Evolutionary conservation across 2,329 filamentous ascomycete species (phyloP).

Genomic region (Aphanoascus verrucosus): DNA sequence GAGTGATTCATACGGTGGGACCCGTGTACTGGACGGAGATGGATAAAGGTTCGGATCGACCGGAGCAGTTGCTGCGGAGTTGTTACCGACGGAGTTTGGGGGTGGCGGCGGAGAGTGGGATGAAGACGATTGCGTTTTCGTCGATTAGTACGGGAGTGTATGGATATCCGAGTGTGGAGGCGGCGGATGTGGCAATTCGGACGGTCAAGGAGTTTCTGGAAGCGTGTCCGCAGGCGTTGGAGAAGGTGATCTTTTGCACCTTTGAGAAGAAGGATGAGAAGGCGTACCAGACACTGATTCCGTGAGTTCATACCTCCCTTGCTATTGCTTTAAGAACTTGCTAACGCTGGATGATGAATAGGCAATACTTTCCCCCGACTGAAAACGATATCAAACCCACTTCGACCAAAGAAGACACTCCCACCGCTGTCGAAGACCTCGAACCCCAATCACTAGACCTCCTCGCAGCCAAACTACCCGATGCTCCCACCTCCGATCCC

Average conservation of each 20-base stretch:
- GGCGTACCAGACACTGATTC: constrained; percentile 59
- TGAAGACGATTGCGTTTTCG: constrained; percentile 68
- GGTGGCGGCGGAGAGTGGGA: constrained; percentile 56
- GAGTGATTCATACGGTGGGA: constrained; percentile 84
- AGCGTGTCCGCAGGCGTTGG: constrained; percentile 40
- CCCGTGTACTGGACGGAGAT: constrained; percentile 53
- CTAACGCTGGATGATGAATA: constrained; percentile 18
- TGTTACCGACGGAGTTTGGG: constrained; percentile 65
- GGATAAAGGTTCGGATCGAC: constrained; percentile 27
- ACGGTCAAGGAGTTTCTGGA: constrained; percentile 47
- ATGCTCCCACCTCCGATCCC: constrained; percentile 40
- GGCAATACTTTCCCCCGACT: constrained; percentile 42
- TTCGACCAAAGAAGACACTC: not conserved
- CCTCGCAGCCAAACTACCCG: constrained; percentile 38
- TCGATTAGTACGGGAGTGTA: constrained; percentile 83
- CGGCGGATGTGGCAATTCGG: constrained; percentile 59
- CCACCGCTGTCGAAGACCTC: not conserved
- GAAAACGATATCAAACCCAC: constrained; percentile 12
- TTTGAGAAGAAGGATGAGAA: constrained; percentile 67
- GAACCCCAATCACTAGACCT: constrained; percentile 17
- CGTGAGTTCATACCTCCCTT: constrained; percentile 48
- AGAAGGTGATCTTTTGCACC: constrained; percentile 73
- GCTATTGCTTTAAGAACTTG: constrained; percentile 2
- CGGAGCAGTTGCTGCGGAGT: constrained; percentile 38
- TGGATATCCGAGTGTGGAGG: constrained; percentile 66